A percentile compares a stretch with the other conserved stretches of the same genome.
These are phyloP conservation scores for Tetragonia tetragonoides DNA, from an alignment of 148 eudicot genomes.

Conservation along the genomic window DNA sequence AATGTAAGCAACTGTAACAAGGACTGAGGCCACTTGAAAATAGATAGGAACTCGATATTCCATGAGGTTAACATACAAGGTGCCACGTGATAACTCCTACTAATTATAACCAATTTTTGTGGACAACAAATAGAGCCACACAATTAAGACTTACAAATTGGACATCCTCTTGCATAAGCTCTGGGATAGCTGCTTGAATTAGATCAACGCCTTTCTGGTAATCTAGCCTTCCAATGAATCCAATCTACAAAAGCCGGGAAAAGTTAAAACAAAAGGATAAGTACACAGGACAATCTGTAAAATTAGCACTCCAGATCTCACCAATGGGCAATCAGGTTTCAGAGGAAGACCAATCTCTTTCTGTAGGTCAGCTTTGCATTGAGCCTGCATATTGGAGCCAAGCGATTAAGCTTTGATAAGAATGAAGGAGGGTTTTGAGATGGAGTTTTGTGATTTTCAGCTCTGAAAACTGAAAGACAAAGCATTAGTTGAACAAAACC, in stretches of 20 bases:
- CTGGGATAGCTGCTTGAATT: constrained; percentile 69
- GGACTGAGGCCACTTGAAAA: background rate
- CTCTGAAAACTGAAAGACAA: background rate
- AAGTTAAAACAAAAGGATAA: background rate
- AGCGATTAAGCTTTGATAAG: background rate
- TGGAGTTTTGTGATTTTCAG: background rate
- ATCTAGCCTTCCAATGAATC: constrained; percentile 94
- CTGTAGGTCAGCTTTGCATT: constrained; percentile 75
- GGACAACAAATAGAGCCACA: background rate
- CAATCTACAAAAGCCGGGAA: constrained; percentile 50
- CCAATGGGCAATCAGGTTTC: constrained; percentile 88
- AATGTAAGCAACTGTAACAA: background rate
- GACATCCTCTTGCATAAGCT: constrained; percentile 75
- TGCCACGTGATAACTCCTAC: too few relatives aligned
- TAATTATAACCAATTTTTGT: background rate
- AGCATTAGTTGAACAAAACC: constrained; percentile 34
- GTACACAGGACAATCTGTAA: background rate
- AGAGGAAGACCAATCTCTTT: constrained; percentile 89
- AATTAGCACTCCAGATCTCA: constrained; percentile 27
- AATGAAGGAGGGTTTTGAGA: background rate
- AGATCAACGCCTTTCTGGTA: constrained; percentile 94
- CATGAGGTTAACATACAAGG: background rate
- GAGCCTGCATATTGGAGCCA: constrained; percentile 41
- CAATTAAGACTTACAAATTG: constrained; percentile 72
- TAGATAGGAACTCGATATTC: background rate